Base-by-base conservation (phyloP, 2,329 filamentous ascomycete genomes). In the Cladosporium oxysporum region DNA sequence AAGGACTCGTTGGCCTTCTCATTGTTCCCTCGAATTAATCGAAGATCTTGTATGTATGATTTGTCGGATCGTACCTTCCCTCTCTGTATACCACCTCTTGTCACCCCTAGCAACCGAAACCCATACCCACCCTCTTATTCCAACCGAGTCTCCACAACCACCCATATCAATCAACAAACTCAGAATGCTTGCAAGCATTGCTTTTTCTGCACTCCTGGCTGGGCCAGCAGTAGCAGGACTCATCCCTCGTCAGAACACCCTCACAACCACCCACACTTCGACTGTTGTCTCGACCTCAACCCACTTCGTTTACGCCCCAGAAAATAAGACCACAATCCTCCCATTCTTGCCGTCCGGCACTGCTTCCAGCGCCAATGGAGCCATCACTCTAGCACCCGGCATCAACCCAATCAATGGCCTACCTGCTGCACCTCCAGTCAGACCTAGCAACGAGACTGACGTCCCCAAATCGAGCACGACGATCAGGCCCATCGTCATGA, bases 331-430 rank as follows among this genome's bases (percentile, higher is more conserved):
- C 10, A 53, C 64, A 33, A 37, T 53, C 50, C 33, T 44, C 57
- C 12, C 37, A 21, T 59, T 49, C 65, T 28, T 53, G 18, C 62
- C 62, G 0, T 55, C 60, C 23, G 31, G 53, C 23, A 33, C 41
- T 2, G 21, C 50, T 33, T 41, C 37, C 21, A 31, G 29, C 2
- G 29, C n/a, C 16, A 35, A n/a, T 21, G 29, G 52, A n/a, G 33
- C 10, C 21, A 33, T 23, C 58, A 29, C 47, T 5, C 37, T 29
- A 58, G 53, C 35, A 33, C 50, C 53, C 35, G 65, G 55, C 35
- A 26, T 47, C 18, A 66, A 68, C 52, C 65, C 66, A 6, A 62
- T 65, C 65, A 67, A 65, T 50, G 63, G 65, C 37, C 23, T 58
- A 1, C 65, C 62, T 10, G 57, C 55, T 21, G 63, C 28, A 6